phyloP scores from a whole-genome alignment of 2,329 filamentous ascomycete species.

The Penicillium brasilianum region DNA sequence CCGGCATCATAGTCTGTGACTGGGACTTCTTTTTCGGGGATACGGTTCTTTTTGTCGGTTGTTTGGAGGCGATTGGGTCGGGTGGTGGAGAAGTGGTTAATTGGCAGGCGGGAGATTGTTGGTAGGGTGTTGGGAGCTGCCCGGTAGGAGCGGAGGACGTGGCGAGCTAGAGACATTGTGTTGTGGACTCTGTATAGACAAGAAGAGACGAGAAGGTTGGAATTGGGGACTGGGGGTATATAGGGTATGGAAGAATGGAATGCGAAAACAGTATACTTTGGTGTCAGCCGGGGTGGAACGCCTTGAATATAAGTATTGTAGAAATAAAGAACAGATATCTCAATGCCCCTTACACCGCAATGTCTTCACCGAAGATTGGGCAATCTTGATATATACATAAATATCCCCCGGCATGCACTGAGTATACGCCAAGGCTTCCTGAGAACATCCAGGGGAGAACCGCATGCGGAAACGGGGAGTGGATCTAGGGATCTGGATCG shows the following conservation, averaged over 20 bases:
- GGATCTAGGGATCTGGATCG: constrained; percentile 7
- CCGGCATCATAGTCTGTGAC: constrained; percentile 11
- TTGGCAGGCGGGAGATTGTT: background rate
- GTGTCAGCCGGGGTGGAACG: background rate
- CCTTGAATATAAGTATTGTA: background rate
- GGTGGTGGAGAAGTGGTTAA: constrained; percentile 4
- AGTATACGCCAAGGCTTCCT: background rate
- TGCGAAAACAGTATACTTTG: background rate
- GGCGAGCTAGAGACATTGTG: constrained; percentile 11
- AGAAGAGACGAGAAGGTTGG: background rate
- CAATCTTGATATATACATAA: background rate
- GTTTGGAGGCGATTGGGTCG: constrained; percentile 7
- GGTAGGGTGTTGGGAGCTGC: background rate
- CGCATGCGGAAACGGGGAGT: background rate
- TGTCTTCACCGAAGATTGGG: background rate
- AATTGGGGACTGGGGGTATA: background rate
- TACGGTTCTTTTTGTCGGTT: constrained; percentile 10
- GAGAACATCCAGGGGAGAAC: background rate
- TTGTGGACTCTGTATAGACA: background rate
- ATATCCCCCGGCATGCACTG: background rate
- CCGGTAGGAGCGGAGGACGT: constrained; percentile 7
- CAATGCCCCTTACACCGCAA: constrained; percentile 5
- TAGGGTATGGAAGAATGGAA: background rate
- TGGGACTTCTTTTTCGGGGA: constrained; percentile 10
- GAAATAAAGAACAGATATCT: background rate